Evolutionary conservation across 2,329 filamentous ascomycete species (phyloP).

Genomic region (Claviceps lovelessii): DNA sequence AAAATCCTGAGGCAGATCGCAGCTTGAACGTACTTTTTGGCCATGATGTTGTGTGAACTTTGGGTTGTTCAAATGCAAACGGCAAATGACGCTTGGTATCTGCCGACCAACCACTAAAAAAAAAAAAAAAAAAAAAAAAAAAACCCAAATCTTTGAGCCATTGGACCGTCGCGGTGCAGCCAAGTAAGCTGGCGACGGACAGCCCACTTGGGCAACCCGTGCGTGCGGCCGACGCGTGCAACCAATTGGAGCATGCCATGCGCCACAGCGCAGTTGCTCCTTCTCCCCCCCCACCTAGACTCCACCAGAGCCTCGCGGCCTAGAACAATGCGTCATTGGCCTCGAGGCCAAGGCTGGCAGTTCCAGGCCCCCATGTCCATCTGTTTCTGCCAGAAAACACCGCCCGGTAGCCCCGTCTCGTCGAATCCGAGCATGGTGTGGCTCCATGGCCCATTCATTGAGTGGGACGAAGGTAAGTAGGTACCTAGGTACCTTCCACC

Average conservation of each 20-base stretch:
- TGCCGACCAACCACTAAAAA: not conserved
- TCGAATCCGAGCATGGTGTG: not conserved
- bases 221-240: not conserved
- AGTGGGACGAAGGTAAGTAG: no score
- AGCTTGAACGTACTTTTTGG: conserved; percentile 11
- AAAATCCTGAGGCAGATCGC: not conserved
- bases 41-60: conserved; percentile 5
- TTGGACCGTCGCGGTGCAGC: not conserved
- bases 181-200: not conserved
- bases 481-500: no score
- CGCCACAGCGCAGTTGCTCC: not conserved
- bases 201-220: not conserved
- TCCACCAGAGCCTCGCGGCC: conserved; percentile 8
- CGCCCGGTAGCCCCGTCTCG: conserved; percentile 11
- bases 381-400: conserved; percentile 18
- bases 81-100: not conserved
- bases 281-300: not conserved
- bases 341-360: conserved; percentile 9
- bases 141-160: not conserved
- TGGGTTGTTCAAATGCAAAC: not conserved
- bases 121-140: conserved; percentile 4
- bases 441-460: no score
- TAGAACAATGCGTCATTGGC: conserved; percentile 21
- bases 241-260: not conserved
- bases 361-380: conserved; percentile 9